Evolutionary conservation across 768 basidiomycete species (phyloP).

Genomic region (Amanita fuliginea): DNA sequence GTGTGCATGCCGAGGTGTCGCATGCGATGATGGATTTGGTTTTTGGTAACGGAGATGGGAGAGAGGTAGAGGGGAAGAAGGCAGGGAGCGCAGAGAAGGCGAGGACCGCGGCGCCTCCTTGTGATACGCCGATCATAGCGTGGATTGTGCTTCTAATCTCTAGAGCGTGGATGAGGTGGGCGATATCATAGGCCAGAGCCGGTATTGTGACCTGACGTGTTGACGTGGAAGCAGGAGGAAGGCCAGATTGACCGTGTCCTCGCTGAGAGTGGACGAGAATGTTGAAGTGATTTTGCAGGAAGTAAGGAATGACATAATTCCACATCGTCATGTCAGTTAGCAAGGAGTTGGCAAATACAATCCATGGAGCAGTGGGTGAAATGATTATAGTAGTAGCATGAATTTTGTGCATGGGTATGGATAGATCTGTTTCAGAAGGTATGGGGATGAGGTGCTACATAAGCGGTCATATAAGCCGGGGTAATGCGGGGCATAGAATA

Average conservation of each 20-base stretch:
- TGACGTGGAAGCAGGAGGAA: slow-evolving; percentile 13
- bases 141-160: slow-evolving; percentile 27
- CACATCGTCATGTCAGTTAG: slow-evolving; percentile 39
- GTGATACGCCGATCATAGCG: slow-evolving; percentile 40
- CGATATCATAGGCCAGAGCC: slow-evolving; percentile 34
- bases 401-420: slow-evolving; percentile 19
- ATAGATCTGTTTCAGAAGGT: slow-evolving; percentile 17
- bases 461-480: neutral
- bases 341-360: slow-evolving; percentile 40
- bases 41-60: slow-evolving; percentile 4
- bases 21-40: slow-evolving; percentile 35
- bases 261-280: slow-evolving; percentile 40
- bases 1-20: slow-evolving; percentile 33
- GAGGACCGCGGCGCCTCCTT: slow-evolving; percentile 41
- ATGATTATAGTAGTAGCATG: slow-evolving; percentile 30
- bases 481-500: neutral
- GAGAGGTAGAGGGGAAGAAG: slow-evolving; percentile 8
- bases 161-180: slow-evolving; percentile 22
- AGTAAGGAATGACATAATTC: slow-evolving; percentile 29
- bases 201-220: slow-evolving; percentile 26
- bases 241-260: slow-evolving; percentile 37
- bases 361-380: slow-evolving; percentile 33
- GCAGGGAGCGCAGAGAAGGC: slow-evolving; percentile 30
- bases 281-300: slow-evolving; percentile 27
- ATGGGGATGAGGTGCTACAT: slow-evolving; percentile 28